Evolutionary conservation across 768 basidiomycete genomes (phyloP).

Genomic region (Termitomyces sp.): DNA sequence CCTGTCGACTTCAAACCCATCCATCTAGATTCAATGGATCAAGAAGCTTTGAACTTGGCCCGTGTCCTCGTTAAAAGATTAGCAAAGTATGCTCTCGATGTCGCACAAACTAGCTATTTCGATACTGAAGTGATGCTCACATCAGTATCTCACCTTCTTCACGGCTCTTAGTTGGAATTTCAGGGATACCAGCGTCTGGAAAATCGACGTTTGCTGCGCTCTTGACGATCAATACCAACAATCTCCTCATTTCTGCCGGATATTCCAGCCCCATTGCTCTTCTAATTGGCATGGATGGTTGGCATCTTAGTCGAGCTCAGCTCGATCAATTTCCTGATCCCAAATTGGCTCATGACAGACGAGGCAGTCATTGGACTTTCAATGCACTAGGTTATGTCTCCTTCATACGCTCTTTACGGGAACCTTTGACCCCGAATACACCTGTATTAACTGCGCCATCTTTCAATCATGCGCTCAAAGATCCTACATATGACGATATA

Average conservation of each 20-base stretch:
- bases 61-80: constrained; percentile 29
- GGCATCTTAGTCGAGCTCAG: constrained; percentile 80
- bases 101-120: not conserved
- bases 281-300: constrained; percentile 83
- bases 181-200: constrained; percentile 81
- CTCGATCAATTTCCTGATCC: constrained; percentile 77
- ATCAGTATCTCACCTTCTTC: constrained; percentile 26
- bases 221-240: constrained; percentile 50
- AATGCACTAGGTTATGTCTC: constrained; percentile 64
- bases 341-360: constrained; percentile 66
- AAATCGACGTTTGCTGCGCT: constrained; percentile 73
- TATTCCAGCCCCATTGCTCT: constrained; percentile 34
- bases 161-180: constrained; percentile 66
- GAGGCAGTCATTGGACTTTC: constrained; percentile 92
- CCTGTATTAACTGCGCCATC: constrained; percentile 61
- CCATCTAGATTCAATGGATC: constrained; percentile 28
- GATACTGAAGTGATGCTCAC: constrained; percentile 2
- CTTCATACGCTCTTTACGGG: constrained; percentile 56
- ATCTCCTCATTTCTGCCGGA: constrained; percentile 21
- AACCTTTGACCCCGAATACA: constrained; percentile 19
- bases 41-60: constrained; percentile 32
- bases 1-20: too few species aligned
- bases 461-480: constrained; percentile 85
- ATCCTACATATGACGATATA: constrained; percentile 61
- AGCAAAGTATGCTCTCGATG: constrained; percentile 25